Evolutionary conservation across 31 red algal species (phyloP).

Genomic region (Asparagopsis taxiformis): DNA sequence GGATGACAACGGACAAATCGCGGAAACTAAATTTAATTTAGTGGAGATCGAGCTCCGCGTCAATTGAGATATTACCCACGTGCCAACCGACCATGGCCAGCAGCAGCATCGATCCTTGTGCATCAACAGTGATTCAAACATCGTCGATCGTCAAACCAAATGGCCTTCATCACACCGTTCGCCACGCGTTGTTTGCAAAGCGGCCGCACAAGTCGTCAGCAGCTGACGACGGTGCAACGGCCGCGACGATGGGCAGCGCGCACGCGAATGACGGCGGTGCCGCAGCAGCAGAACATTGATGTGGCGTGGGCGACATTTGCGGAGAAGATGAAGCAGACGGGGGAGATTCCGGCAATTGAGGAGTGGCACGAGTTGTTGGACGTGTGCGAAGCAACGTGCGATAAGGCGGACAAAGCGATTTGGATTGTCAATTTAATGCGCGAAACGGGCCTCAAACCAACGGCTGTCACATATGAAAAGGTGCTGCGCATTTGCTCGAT

Average conservation of each 20-base stretch:
- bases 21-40: too few relatives aligned
- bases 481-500: conserved; percentile 32
- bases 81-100: too few relatives aligned
- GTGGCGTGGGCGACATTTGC: conserved; percentile 45
- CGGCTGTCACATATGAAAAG: conserved; percentile 61
- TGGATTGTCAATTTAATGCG: conserved; percentile 69
- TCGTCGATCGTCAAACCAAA: too few relatives aligned
- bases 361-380: conserved; percentile 67
- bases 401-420: conserved; percentile 27
- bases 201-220: too few relatives aligned
- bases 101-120: too few relatives aligned
- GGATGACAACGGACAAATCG: too few relatives aligned
- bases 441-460: conserved; percentile 31
- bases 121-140: too few relatives aligned
- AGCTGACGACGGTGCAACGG: too few relatives aligned
- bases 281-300: conserved; percentile 1
- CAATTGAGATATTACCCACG: too few relatives aligned
- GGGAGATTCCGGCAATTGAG: conserved; percentile 13
- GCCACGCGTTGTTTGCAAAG: too few relatives aligned
- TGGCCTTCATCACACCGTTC: too few relatives aligned
- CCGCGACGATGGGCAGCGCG: not conserved
- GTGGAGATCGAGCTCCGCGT: too few relatives aligned
- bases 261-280: not conserved
- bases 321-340: conserved; percentile 23
- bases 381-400: conserved; percentile 5